Base-by-base conservation (phyloP, 2,329 filamentous ascomycete species). In the Sclerotinia subarctica region DNA sequence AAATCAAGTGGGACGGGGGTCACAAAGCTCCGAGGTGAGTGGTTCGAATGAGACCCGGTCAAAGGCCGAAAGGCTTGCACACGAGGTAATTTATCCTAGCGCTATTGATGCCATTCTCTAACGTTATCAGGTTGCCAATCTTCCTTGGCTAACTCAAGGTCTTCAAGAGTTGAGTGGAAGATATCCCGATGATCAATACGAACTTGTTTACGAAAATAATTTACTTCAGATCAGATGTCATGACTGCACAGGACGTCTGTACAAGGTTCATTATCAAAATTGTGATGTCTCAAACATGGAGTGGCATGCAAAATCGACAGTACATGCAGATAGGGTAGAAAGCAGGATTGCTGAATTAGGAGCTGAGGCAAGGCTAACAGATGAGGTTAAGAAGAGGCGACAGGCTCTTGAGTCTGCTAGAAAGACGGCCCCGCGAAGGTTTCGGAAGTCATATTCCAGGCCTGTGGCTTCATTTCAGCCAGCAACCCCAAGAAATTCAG, bases 211-310 rank as follows among this genome's bases (percentile, higher is more conserved):
- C 6, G 47, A 62, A 24, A 35, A 67, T 4, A 47, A 62, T 4
- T 21, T 46, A 24, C 56, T 67, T 21, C 56, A 53, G 26, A 54
- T 67, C 35, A 60, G 15, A 53, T 67, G 65, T 35, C 54, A 62
- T 44, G 56, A 67, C 21, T 67, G 64, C 19, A 67, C 19, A 53
- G 51, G 35, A 24, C 44, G 64, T 19, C 56, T 67, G 1, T 67
- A 67, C 46, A 67, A 67, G n/a, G 42, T 67, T 13, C 65, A 67
- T 13, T 67, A 62, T 49, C 26, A 51, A 52, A 67, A 67, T n/a
- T 54, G 56, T 46, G 65, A 67, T 17, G 65, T 67, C 19, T 67
- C 65, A n/a, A 67, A 67, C 5, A 47, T 67, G 38, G 65, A 67
- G 13, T 67, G 44, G 44, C 56, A 67, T 62, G 65, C 65, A 5